Evolutionary conservation across 257 asterid genomes (phyloP).

Genomic region (Solanum dulcamara): DNA sequence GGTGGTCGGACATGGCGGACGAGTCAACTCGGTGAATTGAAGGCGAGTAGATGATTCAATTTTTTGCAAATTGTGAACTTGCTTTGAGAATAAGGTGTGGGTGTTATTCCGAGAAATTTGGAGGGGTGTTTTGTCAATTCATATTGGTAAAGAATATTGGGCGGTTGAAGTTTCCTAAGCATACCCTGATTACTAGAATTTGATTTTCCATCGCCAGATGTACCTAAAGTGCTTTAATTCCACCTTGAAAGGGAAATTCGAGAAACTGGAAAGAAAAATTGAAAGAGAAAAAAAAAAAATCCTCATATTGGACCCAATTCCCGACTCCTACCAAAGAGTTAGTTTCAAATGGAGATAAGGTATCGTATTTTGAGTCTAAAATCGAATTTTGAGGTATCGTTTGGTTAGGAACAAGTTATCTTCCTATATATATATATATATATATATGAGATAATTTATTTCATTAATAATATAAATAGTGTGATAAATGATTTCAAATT

Average conservation of each 20-base stretch:
- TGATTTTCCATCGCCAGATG: neutral
- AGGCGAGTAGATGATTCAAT: neutral
- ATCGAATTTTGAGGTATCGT: too few species aligned
- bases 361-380: too few species aligned
- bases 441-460: too few species aligned
- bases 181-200: neutral
- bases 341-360: too few species aligned
- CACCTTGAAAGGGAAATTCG: neutral
- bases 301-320: neutral
- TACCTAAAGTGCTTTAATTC: neutral
- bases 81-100: neutral
- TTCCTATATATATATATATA: too few species aligned
- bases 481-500: too few species aligned
- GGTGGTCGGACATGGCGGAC: constrained; percentile 10
- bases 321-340: too few species aligned
- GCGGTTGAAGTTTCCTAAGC: neutral
- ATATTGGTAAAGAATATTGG: neutral
- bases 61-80: neutral
- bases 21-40: neutral
- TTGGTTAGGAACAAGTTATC: too few species aligned
- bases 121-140: neutral
- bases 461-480: too few species aligned
- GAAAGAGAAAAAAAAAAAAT: neutral
- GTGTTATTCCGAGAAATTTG: neutral
- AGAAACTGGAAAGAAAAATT: neutral